A percentile compares a stretch with the other conserved stretches of the same genome.
These are phyloP conservation scores for Sclerotinia borealis DNA, from an alignment of 2,329 filamentous ascomycete genomes.

Conservation along the genomic window DNA sequence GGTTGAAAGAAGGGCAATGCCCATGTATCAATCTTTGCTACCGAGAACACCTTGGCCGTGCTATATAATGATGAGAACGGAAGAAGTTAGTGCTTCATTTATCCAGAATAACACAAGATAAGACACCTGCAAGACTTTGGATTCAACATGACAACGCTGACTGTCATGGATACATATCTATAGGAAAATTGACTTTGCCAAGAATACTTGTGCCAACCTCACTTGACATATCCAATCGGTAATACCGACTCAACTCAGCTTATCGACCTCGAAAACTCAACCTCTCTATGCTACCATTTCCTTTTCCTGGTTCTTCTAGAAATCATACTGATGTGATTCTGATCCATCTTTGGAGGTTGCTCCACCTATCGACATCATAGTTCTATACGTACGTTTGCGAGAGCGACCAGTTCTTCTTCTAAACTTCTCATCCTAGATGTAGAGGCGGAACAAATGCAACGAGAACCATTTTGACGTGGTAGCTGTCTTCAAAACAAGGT, in stretches of 20 bases:
- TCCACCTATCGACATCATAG: neutral
- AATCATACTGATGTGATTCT: neutral
- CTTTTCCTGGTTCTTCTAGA: too few species aligned
- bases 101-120: neutral
- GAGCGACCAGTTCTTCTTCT: neutral
- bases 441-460: neutral
- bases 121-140: neutral
- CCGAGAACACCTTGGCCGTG: neutral
- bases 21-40: neutral
- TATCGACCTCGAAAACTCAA: neutral
- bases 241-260: neutral
- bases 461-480: neutral
- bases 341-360: neutral
- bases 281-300: neutral
- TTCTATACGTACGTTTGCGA: neutral
- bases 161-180: neutral
- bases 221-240: neutral
- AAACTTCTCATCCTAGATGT: neutral
- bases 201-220: neutral
- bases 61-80: neutral
- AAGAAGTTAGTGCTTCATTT: neutral
- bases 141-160: neutral
- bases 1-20: neutral
- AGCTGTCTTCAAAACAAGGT: neutral
- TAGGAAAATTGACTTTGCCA: neutral